A percentile compares a stretch with the other conserved stretches of the same genome.
Conservation (phyloP, 345 rosid species). For the Sapria himalayana region DNA sequence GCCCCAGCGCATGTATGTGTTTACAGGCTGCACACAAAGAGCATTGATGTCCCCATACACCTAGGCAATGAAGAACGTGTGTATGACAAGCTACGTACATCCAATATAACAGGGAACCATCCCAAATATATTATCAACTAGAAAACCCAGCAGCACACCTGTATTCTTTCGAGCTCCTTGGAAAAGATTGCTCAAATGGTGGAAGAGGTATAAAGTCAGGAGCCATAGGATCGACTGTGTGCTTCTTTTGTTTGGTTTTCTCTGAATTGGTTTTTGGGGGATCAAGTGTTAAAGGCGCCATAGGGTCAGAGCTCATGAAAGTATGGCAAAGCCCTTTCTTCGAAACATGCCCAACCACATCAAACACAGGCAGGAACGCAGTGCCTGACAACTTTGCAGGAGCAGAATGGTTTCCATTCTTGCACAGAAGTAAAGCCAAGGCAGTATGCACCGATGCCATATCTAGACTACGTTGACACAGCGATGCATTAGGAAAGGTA, state of each 20-base stretch:
- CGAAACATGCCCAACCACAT: slow-evolving; percentile 22
- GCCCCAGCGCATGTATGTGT: background rate
- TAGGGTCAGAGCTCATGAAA: slow-evolving; percentile 11
- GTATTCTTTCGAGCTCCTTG: slow-evolving; percentile 70
- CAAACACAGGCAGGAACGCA: slow-evolving; percentile 41
- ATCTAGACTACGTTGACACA: slow-evolving; percentile 4
- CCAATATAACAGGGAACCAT: too few species aligned
- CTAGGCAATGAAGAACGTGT: slow-evolving; percentile 1
- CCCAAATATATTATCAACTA: background rate
- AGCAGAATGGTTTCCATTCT: slow-evolving; percentile 30
- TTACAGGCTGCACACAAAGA: too few species aligned
- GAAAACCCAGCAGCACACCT: slow-evolving; percentile 15
- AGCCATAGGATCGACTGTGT: slow-evolving; percentile 66
- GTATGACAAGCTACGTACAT: background rate
- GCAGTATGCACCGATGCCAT: slow-evolving; percentile 61
- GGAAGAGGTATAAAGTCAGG: slow-evolving; percentile 84
- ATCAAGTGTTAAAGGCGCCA: slow-evolving; percentile 69
- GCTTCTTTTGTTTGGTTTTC: slow-evolving; percentile 35
- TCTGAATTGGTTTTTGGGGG: slow-evolving; percentile 35
- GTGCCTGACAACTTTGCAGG: slow-evolving; percentile 25
- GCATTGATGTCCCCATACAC: background rate
- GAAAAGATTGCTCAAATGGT: slow-evolving; percentile 77
- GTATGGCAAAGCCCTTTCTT: slow-evolving; percentile 21
- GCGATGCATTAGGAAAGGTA: background rate
- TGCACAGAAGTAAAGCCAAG: slow-evolving; percentile 28